Evolutionary conservation across 1,284 basidiomycete genomes (phyloP).

Genomic region (Leccinum solheimii): DNA sequence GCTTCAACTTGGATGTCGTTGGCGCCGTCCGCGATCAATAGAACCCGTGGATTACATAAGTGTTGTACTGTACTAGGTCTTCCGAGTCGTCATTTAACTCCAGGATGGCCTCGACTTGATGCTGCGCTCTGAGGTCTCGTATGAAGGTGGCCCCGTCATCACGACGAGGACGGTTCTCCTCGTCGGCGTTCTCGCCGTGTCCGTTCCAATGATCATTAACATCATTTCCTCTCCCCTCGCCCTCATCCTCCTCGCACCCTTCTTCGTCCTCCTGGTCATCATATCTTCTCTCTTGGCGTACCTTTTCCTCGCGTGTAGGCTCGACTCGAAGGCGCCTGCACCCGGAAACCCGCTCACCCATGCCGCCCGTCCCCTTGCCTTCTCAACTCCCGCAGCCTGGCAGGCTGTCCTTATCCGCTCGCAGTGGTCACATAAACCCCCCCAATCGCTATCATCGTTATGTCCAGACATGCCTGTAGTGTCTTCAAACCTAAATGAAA

Average conservation of each 20-base stretch:
- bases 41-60: neutral
- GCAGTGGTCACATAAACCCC: constrained; percentile 75
- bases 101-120: constrained; percentile 15
- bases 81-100: neutral
- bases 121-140: constrained; percentile 7
- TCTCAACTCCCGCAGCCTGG: constrained; percentile 91
- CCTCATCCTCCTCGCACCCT: constrained; percentile 63
- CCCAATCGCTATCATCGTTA: constrained; percentile 61
- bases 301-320: constrained; percentile 54
- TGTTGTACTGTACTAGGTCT: neutral
- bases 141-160: constrained; percentile 33
- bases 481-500: constrained; percentile 69
- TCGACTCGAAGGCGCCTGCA: constrained; percentile 48
- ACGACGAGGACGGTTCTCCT: constrained; percentile 51
- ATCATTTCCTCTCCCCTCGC: constrained; percentile 63
- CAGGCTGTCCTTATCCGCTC: constrained; percentile 81
- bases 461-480: constrained; percentile 62
- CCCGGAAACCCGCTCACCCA: constrained; percentile 41
- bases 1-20: too few relatives aligned
- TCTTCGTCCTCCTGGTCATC: constrained; percentile 51
- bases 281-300: constrained; percentile 53
- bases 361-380: constrained; percentile 70
- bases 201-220: constrained; percentile 53
- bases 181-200: constrained; percentile 53
- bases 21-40: too few relatives aligned